Base-by-base conservation (phyloP, 2,329 filamentous ascomycete species). In the Paecilomyces niveus region DNA sequence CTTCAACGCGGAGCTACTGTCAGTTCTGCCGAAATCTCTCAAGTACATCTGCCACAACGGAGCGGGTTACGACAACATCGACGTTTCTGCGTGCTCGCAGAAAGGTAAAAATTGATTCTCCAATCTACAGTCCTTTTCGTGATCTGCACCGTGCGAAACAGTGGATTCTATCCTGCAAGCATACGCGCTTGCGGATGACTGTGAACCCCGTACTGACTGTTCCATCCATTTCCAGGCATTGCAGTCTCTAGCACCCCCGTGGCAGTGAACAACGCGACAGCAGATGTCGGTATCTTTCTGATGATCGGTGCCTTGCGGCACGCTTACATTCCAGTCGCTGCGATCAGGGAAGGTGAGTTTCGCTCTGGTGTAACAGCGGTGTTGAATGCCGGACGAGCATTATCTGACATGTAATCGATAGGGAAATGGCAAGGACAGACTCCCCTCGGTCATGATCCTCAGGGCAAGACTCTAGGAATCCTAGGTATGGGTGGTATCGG, bases 11-110 rank as follows among this genome's bases (percentile, higher is more conserved):
- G 80, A 82, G 62, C 62, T 82, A 54, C 65, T 82, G 13, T 70
- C 72, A 8, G 69, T 71, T 10, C 70, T 83, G 3, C 80, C 81
- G 0, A 63, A 66, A 29, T 74, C 76, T 0, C 67, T 81, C 59
- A 77, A 75, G 61, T 81, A 76, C 62, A 79, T 83, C 62, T 80
- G 78, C 61, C 80, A 83, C 64, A 81, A 82, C 61, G 80, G 83
- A 15, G 83, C 83, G 1, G 83, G 83, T 3, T 86, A 86, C 69
- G 83, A 85, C 67, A 84, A 84, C 63, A 80, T 86, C 54, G 82
- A 85, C 59, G 74, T 85, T 13, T 68, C 74, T 1, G 80, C 78
- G 22, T 85, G 82, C 68, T 80, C 80, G 26, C 68, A 76, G 61
- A 75, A 65, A 64, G 69, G 73, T 74, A 60, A n/a, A 3, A 15